Percentiles rank a stretch among this genome's conserved stretches.
Conservation (phyloP, 1,139 yeast species). For the Yueomyces sp. region DNA sequence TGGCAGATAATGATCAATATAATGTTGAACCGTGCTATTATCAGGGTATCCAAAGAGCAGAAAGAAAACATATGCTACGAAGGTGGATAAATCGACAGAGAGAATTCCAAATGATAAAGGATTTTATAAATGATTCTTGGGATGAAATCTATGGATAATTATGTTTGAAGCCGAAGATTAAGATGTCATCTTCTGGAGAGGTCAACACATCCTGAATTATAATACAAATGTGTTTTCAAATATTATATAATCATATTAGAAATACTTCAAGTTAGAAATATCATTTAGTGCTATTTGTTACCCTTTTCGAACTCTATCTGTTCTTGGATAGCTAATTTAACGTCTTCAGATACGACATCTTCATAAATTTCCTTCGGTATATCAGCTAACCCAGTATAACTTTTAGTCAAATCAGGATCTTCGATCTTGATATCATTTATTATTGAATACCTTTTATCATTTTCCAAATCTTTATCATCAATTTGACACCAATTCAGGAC, state of each 20-base stretch:
- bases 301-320: slow-evolving; percentile 48
- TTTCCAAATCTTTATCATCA: slow-evolving; percentile 18
- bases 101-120: not conserved
- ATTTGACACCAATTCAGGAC: slow-evolving; percentile 22
- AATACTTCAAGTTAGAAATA: no score
- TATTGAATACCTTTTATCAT: slow-evolving; percentile 19
- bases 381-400: slow-evolving; percentile 47
- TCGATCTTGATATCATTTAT: slow-evolving; percentile 39
- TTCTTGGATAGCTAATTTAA: slow-evolving; percentile 45
- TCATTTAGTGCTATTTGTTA: not conserved
- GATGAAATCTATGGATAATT: not conserved
- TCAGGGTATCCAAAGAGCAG: not conserved
- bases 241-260: no score
- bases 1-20: not conserved
- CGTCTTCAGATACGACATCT: slow-evolving; percentile 43
- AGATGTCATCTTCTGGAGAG: no score
- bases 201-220: no score
- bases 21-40: not conserved
- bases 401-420: slow-evolving; percentile 34
- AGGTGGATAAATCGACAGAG: not conserved
- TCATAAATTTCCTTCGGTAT: slow-evolving; percentile 48
- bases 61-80: not conserved
- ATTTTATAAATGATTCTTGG: not conserved
- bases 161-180: no score
- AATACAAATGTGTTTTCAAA: no score